Conservation (phyloP, 805 yeast species). For the Barnettozyma botsteinii region DNA sequence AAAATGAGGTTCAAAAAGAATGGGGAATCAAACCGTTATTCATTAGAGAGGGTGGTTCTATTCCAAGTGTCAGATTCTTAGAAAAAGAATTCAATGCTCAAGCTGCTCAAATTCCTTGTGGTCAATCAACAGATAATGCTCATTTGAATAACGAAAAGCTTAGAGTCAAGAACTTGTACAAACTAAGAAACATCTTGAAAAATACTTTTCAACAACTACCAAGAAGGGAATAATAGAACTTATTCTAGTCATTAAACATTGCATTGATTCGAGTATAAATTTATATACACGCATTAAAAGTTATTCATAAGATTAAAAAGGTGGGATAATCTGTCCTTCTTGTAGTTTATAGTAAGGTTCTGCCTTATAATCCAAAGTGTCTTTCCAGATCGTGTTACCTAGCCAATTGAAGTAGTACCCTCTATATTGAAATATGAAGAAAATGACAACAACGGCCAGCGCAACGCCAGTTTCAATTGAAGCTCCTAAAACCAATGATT, state of each 20-base stretch:
- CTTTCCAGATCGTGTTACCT: slow-evolving; percentile 49
- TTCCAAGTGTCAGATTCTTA: slow-evolving; percentile 80
- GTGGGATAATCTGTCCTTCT: slow-evolving; percentile 30
- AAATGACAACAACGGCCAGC: slow-evolving; percentile 48
- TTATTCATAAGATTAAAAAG: neutral
- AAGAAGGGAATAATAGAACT: slow-evolving; percentile 9
- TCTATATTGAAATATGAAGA: slow-evolving; percentile 45
- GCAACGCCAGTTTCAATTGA: slow-evolving; percentile 65
- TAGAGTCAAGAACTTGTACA: slow-evolving; percentile 70
- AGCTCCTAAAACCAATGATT: slow-evolving; percentile 54
- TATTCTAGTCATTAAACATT: too few relatives aligned
- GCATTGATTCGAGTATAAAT: neutral
- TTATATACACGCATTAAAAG: too few relatives aligned
- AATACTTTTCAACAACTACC: slow-evolving; percentile 21
- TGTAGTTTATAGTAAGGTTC: slow-evolving; percentile 30
- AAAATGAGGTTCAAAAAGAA: slow-evolving; percentile 52
- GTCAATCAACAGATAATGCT: slow-evolving; percentile 91
- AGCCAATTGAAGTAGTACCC: slow-evolving; percentile 45
- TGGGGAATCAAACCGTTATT: slow-evolving; percentile 83
- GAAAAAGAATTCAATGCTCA: slow-evolving; percentile 81
- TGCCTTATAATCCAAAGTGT: slow-evolving; percentile 31
- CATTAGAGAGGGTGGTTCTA: slow-evolving; percentile 95
- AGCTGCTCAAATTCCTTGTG: slow-evolving; percentile 95
- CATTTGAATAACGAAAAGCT: slow-evolving; percentile 85
- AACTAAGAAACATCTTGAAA: slow-evolving; percentile 56